These are phyloP conservation scores for Leccinum griseonigrum DNA, from an alignment of 1,284 basidiomycete species.

Conservation along the genomic window DNA sequence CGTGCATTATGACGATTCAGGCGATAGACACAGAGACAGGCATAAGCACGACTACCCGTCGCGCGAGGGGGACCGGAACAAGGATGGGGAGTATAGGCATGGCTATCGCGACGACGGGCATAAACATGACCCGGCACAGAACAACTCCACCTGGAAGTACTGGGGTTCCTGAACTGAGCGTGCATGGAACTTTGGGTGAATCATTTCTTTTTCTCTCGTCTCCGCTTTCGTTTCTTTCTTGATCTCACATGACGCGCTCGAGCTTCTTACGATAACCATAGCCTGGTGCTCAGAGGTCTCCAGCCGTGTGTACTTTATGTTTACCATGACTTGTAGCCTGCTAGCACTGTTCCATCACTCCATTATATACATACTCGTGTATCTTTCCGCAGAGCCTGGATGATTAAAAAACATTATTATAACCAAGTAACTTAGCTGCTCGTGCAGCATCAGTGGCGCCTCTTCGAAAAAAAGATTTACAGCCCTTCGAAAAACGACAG, in stretches of 20 bases:
- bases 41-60: constrained; percentile 12
- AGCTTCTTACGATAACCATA: constrained; percentile 10
- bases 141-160: constrained; percentile 11
- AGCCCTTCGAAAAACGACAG: constrained; percentile 73
- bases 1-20: constrained; percentile 7
- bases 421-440: not conserved
- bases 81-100: constrained; percentile 7
- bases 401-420: not conserved
- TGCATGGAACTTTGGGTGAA: not conserved
- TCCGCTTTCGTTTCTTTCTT: not conserved
- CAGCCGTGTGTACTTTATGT: not conserved
- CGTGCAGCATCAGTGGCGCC: not conserved
- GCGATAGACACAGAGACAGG: constrained; percentile 15
- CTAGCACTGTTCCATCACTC: not conserved
- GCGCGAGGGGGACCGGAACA: constrained; percentile 7
- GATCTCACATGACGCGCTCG: not conserved
- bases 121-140: constrained; percentile 1
- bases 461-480: constrained; percentile 27
- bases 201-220: not conserved
- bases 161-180: constrained; percentile 13
- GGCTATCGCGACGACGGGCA: constrained; percentile 11
- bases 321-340: not conserved
- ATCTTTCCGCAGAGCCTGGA: not conserved
- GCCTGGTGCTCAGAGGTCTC: not conserved
- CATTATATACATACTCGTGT: not conserved